A percentile compares a stretch with the other conserved stretches of the same genome.
Evolutionary conservation across 1,139 yeast genomes (phyloP).

Genomic region (Debaryomyces robertsiae): DNA sequence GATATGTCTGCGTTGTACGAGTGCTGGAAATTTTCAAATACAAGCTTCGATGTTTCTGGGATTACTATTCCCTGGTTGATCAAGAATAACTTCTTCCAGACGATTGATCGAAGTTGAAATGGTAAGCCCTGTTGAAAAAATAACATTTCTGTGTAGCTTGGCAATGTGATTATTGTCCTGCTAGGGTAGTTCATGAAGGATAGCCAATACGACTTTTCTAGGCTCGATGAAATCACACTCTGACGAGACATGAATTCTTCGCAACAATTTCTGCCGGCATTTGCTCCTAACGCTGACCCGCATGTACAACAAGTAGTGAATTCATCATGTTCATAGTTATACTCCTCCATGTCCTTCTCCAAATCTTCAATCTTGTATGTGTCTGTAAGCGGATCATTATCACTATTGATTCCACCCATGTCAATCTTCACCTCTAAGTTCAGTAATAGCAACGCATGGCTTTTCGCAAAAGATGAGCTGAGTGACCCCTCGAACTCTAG

Average conservation of each 20-base stretch:
- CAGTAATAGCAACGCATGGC: constrained; percentile 28
- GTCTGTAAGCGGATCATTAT: neutral
- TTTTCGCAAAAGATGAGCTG: constrained; percentile 22
- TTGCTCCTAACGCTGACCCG: constrained; percentile 22
- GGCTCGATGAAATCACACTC: constrained; percentile 24
- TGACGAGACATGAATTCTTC: constrained; percentile 12
- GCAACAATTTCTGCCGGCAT: constrained; percentile 23
- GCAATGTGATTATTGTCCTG: constrained; percentile 48
- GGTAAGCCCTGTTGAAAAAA: constrained; percentile 47
- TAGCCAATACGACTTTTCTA: constrained; percentile 49
- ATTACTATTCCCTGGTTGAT: constrained; percentile 30
- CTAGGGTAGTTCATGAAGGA: constrained; percentile 48
- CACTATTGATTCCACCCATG: constrained; percentile 7
- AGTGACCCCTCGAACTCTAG: constrained; percentile 49
- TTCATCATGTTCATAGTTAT: constrained; percentile 35
- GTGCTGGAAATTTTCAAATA: constrained; percentile 47
- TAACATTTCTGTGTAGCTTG: constrained; percentile 47
- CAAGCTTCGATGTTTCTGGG: constrained; percentile 40
- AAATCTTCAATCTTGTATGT: constrained; percentile 2
- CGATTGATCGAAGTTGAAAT: constrained; percentile 35
- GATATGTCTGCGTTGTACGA: constrained; percentile 45
- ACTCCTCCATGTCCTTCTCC: constrained; percentile 19
- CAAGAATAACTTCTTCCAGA: constrained; percentile 42
- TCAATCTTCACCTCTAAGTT: constrained; percentile 39
- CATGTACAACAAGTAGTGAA: constrained; percentile 40